Evolutionary conservation across 352 stramenopile genomes (phyloP), one percentile per base, ranked within the genome.

Genomic region (Pythium aristosporum): DNA sequence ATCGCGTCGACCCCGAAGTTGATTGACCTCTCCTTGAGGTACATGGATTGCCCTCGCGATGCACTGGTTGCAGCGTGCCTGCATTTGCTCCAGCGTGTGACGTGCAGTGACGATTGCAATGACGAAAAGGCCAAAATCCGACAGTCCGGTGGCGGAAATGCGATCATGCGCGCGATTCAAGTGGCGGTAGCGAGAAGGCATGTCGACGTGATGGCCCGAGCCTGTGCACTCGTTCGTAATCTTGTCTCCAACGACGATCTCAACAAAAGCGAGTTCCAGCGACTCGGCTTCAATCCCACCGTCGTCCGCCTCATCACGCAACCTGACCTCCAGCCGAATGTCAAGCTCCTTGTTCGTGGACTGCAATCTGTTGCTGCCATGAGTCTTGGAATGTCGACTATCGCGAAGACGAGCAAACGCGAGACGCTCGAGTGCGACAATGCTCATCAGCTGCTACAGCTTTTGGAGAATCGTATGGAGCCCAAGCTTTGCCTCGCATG

Each of bases 341-440:
- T 30, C 0, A 83, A 86, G 39, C 54, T 89, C 8, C 72, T 73
- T 13, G 73, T 87, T 49, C 80, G 81, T 30, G 77, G 67, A 0
- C 57, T 92, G 11, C 63, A 89, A 32, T 79, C 80, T 5, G 61
- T 91, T 39, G 66, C 72, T n/a, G 77, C 72, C 5, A 65, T 93
- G 28, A 79, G 73, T 36, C 59, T 71, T 15, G 81, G 80, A 4
- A 47, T 61, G 18, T 76, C 37, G 0, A 0, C 52, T 2, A 63
- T 60, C 5, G 68, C 79, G 11, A 83, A 75, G 54, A 47, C 65
- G 2, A 81, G 71, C 52, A 93, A 92, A 49, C 75, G 74, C 21
- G 81, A 92, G 23, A 53, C 83, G 12, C 46, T 92, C 3, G 79
- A 91, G 30, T 87, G 73, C 13, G 76, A 87, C 0, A 63, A 76